Base-by-base conservation (phyloP, 495 filamentous ascomycete species). In the Talaromyces ruber region DNA sequence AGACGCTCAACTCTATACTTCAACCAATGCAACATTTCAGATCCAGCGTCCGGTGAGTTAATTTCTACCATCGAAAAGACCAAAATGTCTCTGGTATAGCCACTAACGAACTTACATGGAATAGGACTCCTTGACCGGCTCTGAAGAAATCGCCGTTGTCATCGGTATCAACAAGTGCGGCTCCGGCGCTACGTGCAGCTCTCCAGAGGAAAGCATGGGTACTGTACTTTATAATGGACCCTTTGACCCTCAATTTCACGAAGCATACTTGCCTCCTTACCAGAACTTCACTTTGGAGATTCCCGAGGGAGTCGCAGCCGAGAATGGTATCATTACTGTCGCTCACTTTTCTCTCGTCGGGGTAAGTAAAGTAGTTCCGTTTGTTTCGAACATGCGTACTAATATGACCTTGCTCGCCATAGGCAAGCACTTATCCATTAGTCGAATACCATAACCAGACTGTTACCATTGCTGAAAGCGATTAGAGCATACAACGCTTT, bases 251-350 rank as follows among this genome's bases (percentile, higher is more conserved):
- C 65, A 34, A 12, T 74, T 67, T 60, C 72, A 74, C 28, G 70
- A 72, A 45, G n/a, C 43, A n/a, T 34, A 43, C 52, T 21, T 22
- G 8, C 62, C 65, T 16, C 62, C 65, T 16, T 77, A 75, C 43
- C 60, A 77, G 68, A 77, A 77, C 71, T 75, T 74, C 62, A 71
- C 72, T 6, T 69, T 77, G 8, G 71, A 34, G 0, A 53, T 77
- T 12, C 74, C 74, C 0, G 58, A 61, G 0, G 29, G 6, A 5
- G 45, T 65, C 12, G 54, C 62, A 2, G 18, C 39, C 8, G 73
- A 73, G 0, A 59, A 62, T 4, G 73, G 65, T 3, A 60, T 73
- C 32, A 59, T 77, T 12, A 71, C 70, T 21, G 67, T 77, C 5
- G 73, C 74, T 0, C 74, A 76, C 62, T 66, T 68, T 4, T 58